Base-by-base conservation (phyloP, 495 filamentous ascomycete species). In the Aspergillus leporis region DNA sequence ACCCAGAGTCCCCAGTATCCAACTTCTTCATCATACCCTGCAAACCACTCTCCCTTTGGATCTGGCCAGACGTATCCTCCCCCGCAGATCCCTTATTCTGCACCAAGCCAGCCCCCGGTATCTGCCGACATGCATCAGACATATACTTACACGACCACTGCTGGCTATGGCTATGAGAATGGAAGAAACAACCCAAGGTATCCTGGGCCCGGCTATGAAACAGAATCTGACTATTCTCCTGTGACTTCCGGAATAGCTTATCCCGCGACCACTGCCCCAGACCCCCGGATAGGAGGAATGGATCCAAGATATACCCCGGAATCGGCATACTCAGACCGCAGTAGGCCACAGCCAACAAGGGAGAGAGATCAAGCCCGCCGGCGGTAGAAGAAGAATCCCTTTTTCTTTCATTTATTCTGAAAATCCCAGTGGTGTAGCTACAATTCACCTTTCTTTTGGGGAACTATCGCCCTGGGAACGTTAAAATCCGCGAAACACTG, bases 261-360 rank as follows among this genome's bases (percentile, higher is more conserved):
- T 61, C 74, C 75, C 67, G 47, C 75, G 61, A 75, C 74, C 51
- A 72, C 75, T 65, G 76, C 74, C 67, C 70, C 74, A 64, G 77
- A 79, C 56, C 68, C 74, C 54, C 75, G 77, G 70, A 74, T 78
- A 73, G 73, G 70, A 76, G 71, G 70, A 72, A 77, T 79, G 75
- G 77, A 77, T 41, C 66, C 74, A 53, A 79, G 77, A 75, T 80
- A 76, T 59, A 77, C 74, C 57, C 73, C 77, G 62, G 75, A 77
- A 47, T 62, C 64, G 43, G 34, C 56, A 56, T 77, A 74, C 62
- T 41, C 61, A 36, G 75, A 76, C 59, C 73, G 74, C 68, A 76
- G 63, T 71, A 76, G 74, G 66, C 75, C 73, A 61, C 75, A 76
- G 63, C 64, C 74, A 61, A 64, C 77, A 64, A 66, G 74, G 68